These are phyloP conservation scores for Cytospora piceicola DNA, from an alignment of 2,329 filamentous ascomycete genomes.

Conservation along the genomic window DNA sequence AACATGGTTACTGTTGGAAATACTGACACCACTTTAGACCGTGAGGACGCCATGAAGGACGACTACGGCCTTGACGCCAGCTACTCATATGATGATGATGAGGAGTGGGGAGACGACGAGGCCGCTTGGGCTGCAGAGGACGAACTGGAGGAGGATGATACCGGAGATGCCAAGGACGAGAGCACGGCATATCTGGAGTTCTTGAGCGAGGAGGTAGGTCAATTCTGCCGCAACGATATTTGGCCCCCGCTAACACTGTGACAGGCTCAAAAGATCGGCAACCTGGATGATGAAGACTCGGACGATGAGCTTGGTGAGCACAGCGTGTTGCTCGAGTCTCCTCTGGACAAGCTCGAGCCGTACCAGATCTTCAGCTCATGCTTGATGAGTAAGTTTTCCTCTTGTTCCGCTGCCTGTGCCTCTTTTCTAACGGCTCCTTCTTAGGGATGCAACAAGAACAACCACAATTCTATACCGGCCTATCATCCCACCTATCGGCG, in stretches of 20 bases:
- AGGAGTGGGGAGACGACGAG: constrained; percentile 83
- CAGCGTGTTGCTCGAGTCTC: constrained; percentile 88
- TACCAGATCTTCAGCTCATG: constrained; percentile 87
- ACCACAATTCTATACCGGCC: constrained; percentile 80
- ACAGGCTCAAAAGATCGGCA: constrained; percentile 81
- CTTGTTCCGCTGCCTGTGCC: constrained; percentile 32
- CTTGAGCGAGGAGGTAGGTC: constrained; percentile 80
- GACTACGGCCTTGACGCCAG: constrained; percentile 74
- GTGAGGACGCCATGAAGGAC: constrained; percentile 89
- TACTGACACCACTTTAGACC: constrained; percentile 58
- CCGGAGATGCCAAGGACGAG: constrained; percentile 78
- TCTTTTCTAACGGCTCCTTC: constrained; percentile 34
- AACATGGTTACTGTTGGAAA: background rate
- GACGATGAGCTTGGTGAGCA: constrained; percentile 93
- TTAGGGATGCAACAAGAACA: constrained; percentile 87
- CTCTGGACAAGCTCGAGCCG: constrained; percentile 92
- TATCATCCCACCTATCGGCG: constrained; percentile 76
- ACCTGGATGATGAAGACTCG: constrained; percentile 67
- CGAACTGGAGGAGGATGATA: constrained; percentile 69
- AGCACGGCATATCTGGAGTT: constrained; percentile 95
- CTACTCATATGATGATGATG: constrained; percentile 71
- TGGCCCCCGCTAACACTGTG: constrained; percentile 33
- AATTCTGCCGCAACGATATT: background rate
- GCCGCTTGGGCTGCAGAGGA: constrained; percentile 78
- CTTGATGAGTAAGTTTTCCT: constrained; percentile 71